phyloP scores from a whole-genome alignment of 2,329 filamentous ascomycete species.

The Fusarium brevicatenulatum region DNA sequence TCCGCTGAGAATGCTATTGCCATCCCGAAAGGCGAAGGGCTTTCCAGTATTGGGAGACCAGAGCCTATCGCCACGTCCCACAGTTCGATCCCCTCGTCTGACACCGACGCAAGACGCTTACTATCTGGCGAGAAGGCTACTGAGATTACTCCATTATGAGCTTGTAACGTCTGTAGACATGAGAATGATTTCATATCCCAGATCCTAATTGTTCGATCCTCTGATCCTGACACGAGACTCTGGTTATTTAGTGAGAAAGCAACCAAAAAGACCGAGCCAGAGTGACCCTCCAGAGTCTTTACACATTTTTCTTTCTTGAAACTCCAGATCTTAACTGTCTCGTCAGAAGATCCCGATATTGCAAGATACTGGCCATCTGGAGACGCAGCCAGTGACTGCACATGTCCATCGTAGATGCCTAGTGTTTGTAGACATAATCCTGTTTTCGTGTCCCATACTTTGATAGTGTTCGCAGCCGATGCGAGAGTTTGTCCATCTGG shows the following conservation, averaged over 20 bases:
- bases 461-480: fast-evolving
- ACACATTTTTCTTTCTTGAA: no score
- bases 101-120: neutral
- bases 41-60: fast-evolving
- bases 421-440: neutral
- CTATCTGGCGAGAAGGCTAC: neutral
- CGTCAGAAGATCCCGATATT: fast-evolving
- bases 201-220: fast-evolving
- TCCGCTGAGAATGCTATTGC: neutral
- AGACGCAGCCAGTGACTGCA: fast-evolving
- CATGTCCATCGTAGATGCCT: fast-evolving
- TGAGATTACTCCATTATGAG: fast-evolving
- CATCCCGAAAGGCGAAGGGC: fast-evolving
- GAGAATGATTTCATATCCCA: neutral
- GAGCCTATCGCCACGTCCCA: fast-evolving
- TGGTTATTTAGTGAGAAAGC: fast-evolving
- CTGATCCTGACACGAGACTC: fast-evolving
- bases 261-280: fast-evolving
- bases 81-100: no score
- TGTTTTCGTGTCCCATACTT: fast-evolving
- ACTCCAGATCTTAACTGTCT: fast-evolving
- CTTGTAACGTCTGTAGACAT: fast-evolving
- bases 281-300: fast-evolving
- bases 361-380: fast-evolving
- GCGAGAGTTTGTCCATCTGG: fast-evolving